Evolutionary conservation across 345 rosid species (phyloP), one percentile per base, ranked within the genome.

Genomic region (Angophora floribunda): DNA sequence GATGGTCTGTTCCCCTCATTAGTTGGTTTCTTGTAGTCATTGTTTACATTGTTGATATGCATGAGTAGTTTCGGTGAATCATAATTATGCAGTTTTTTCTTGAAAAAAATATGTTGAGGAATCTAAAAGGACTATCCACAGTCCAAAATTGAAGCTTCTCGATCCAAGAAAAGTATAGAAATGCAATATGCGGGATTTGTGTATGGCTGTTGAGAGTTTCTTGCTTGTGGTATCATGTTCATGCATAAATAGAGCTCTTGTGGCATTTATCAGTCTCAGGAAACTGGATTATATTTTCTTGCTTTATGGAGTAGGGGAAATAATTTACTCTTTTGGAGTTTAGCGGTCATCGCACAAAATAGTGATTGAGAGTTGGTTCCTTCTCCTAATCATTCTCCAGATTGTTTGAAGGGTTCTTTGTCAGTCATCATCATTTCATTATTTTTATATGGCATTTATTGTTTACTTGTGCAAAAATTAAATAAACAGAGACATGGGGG

Each of bases 401-500:
- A 41, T 75, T 75, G 84, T 75, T 75, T 75, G 26, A 21, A 75
- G 84, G 84, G 84, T 10, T 75, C 84, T 75, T 49, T 75, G 84
- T 75, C 49, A 52, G 87, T 51, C 47, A 21, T 52, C n/a, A 0
- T 53, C 44, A 19, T 52, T 53, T 47, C 2, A 4, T 59, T 85
- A 22, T 88, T 24, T 82, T 85, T 87, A 51, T 79, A 49, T 59
- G 28, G 88, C 80, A 55, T 63, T 78, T 61, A 63, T 79, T 63
- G 70, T 90, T 84, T 87, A 11, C 87, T 88, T 87, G 55, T 91
- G 86, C 82, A 53, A 82, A 89, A 36, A 75, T 91, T 87, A 91
- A 61, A 87, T 90, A 87, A 90, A 86, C 92, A 98, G 99, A 98
- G 99, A 90, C 97, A 98, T 91, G 99, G 99, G 85, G 99, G 97